Conservation (phyloP, 2,329 filamentous ascomycete genomes). For the Cordyceps fumosorosea region DNA sequence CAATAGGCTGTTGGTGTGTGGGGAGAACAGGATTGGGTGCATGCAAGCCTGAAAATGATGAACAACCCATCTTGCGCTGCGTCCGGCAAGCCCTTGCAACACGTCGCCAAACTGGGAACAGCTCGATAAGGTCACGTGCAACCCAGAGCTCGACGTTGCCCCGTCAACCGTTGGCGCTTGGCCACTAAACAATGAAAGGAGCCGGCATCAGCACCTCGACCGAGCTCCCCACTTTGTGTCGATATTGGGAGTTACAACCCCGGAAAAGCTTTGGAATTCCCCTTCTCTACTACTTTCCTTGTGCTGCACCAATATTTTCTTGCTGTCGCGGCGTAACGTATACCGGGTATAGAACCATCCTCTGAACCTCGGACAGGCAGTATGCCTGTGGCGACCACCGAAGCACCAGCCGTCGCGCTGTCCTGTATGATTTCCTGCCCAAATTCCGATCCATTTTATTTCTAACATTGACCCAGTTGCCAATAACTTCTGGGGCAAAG, state of each 20-base stretch:
- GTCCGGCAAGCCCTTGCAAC: conserved; percentile 12
- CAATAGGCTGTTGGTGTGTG: conserved; percentile 10
- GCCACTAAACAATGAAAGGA: conserved; percentile 12
- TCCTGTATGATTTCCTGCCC: conserved; percentile 44
- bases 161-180: conserved; percentile 1
- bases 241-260: background rate
- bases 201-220: conserved; percentile 4
- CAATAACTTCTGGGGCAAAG: conserved; percentile 99
- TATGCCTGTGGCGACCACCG: conserved; percentile 57
- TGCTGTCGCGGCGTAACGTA: background rate
- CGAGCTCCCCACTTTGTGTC: background rate
- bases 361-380: conserved; percentile 2
- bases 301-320: background rate
- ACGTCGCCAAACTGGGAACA: conserved; percentile 12
- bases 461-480: conserved; percentile 55
- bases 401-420: conserved; percentile 58
- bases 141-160: background rate
- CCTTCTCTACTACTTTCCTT: background rate
- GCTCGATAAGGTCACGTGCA: conserved; percentile 11
- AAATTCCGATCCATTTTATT: background rate
- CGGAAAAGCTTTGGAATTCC: background rate
- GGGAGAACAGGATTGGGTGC: conserved; percentile 8
- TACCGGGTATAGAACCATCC: background rate
- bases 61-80: conserved; percentile 5
- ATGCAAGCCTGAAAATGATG: conserved; percentile 10